phyloP scores from a whole-genome alignment of 768 basidiomycete species.

The Phanerochaete sordida region DNA sequence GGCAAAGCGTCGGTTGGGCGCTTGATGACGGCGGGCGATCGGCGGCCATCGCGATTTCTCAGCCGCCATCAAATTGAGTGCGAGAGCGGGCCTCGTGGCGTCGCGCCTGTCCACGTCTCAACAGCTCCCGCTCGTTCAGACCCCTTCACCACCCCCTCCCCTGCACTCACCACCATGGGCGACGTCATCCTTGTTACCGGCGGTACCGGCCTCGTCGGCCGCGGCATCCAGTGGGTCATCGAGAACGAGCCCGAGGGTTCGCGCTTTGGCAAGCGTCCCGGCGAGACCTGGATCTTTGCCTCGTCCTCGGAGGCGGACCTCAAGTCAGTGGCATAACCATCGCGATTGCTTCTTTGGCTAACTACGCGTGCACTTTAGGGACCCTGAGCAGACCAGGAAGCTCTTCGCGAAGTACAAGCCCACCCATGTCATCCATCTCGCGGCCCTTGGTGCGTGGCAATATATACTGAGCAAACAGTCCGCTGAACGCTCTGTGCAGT shows the following conservation, averaged over 20 bases:
- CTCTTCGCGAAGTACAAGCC: conserved; percentile 91
- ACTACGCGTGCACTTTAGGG: conserved; percentile 38
- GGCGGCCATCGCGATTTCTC: background rate
- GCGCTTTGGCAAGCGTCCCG: conserved; percentile 68
- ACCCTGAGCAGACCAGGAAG: conserved; percentile 61
- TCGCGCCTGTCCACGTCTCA: background rate
- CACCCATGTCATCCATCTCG: conserved; percentile 95
- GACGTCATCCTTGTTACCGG: conserved; percentile 77
- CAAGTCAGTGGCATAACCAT: conserved; percentile 42
- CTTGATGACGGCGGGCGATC: too few relatives aligned
- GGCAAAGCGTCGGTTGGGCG: background rate
- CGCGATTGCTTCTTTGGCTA: background rate
- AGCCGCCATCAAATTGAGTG: background rate
- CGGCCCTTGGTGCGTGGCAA: conserved; percentile 71
- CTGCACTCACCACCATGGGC: background rate
- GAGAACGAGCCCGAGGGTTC: conserved; percentile 76
- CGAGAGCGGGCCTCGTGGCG: background rate
- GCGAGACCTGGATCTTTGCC: conserved; percentile 86
- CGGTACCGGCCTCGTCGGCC: conserved; percentile 85
- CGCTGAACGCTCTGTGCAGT: conserved; percentile 42
- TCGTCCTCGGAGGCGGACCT: conserved; percentile 81
- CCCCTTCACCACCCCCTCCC: background rate
- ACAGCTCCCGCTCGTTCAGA: background rate
- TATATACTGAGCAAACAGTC: too few relatives aligned
- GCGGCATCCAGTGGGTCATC: conserved; percentile 75